Conservation (phyloP, 345 rosid species). For the Arabidopsis arenosa region DNA sequence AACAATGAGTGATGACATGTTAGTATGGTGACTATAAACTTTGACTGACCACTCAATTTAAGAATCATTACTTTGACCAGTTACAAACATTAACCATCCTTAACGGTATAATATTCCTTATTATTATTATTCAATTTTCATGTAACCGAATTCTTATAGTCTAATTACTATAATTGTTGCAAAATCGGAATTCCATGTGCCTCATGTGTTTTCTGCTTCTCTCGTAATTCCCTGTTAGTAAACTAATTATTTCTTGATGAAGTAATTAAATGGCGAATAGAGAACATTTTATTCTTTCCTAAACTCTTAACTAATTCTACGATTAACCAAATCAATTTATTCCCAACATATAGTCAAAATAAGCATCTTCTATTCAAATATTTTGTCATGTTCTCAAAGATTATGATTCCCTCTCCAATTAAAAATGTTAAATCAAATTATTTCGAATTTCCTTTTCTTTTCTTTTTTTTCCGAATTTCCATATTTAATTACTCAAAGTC, state of each 20-base stretch:
- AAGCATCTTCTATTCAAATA: constrained; percentile 38
- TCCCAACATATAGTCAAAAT: constrained; percentile 44
- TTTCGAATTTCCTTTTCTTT: background rate
- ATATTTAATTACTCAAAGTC: no score
- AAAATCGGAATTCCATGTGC: constrained; percentile 41
- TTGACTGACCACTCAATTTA: constrained; percentile 31
- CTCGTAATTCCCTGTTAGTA: constrained; percentile 10
- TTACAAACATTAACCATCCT: constrained; percentile 39
- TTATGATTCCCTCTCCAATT: constrained; percentile 28
- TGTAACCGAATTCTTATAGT: constrained; percentile 22
- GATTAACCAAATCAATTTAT: constrained; percentile 31
- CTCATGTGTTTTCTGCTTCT: constrained; percentile 46
- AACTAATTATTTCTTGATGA: constrained; percentile 31
- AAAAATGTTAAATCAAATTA: constrained; percentile 7
- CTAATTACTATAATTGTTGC: background rate
- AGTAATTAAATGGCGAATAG: constrained; percentile 15
- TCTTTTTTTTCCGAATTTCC: no score
- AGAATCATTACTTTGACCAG: constrained; percentile 38
- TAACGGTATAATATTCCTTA: constrained; percentile 40
- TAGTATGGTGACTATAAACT: constrained; percentile 28
- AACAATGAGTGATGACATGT: constrained; percentile 18
- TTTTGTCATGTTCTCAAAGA: constrained; percentile 45
- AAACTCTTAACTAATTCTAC: constrained; percentile 9
- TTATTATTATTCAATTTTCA: constrained; percentile 11
- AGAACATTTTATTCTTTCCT: constrained; percentile 32